Conservation (phyloP, 169 alveolate genomes). For the Theileria luwenshuni region DNA sequence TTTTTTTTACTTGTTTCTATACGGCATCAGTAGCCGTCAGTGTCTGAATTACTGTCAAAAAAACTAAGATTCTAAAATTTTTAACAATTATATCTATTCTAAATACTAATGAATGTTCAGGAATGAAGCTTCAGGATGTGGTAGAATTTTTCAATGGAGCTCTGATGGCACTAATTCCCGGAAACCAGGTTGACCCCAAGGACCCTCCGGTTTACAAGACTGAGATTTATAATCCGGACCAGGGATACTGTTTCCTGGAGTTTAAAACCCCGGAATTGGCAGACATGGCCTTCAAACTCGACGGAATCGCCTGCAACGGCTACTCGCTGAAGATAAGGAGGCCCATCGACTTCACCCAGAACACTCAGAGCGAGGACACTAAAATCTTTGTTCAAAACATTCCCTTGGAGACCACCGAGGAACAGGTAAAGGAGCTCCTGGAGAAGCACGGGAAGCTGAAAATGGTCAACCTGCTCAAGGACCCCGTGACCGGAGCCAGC, state of each 20-base stretch:
- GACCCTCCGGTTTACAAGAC: slow-evolving; percentile 66
- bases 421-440: slow-evolving; percentile 73
- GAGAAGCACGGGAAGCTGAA: slow-evolving; percentile 82
- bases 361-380: slow-evolving; percentile 80
- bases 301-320: slow-evolving; percentile 81
- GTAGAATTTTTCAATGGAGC: slow-evolving; percentile 72
- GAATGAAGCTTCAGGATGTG: slow-evolving; percentile 68
- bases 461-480: slow-evolving; percentile 76
- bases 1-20: neutral
- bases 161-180: slow-evolving; percentile 54
- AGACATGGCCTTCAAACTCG: slow-evolving; percentile 79
- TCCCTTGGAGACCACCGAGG: slow-evolving; percentile 82
- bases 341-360: slow-evolving; percentile 82
- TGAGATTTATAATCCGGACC: slow-evolving; percentile 75
- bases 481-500: slow-evolving; percentile 79
- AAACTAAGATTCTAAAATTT: neutral
- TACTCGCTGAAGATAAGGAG: slow-evolving; percentile 74
- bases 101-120: slow-evolving; percentile 11
- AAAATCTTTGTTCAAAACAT: slow-evolving; percentile 81
- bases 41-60: too few relatives aligned
- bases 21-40: too few relatives aligned
- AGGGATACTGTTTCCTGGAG: slow-evolving; percentile 81
- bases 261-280: slow-evolving; percentile 80
- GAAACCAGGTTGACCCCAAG: slow-evolving; percentile 28
- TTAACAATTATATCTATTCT: neutral